Evolutionary conservation across 1,284 basidiomycete species (phyloP).

Genomic region (Fomitopsis palustris): DNA sequence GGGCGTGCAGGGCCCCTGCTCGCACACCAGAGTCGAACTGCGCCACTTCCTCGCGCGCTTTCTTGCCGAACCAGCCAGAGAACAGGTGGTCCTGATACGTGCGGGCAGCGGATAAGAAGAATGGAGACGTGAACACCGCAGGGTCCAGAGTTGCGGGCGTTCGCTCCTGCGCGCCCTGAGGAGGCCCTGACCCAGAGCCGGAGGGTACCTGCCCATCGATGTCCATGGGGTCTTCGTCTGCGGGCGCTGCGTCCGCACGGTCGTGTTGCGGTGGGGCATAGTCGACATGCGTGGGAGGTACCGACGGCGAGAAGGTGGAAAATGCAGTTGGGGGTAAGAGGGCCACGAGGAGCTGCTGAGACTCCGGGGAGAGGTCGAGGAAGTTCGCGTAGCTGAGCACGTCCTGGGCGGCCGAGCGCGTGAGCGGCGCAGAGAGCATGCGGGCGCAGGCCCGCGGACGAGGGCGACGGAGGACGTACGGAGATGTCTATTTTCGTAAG

Average conservation of each 20-base stretch:
- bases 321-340: conserved; percentile 53
- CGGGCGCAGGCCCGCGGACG: neutral
- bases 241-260: conserved; percentile 23
- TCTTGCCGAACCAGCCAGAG: conserved; percentile 45
- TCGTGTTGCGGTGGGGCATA: neutral
- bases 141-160: conserved; percentile 32
- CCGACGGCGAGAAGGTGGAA: conserved; percentile 28
- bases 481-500: conserved; percentile 48
- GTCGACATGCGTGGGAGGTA: conserved; percentile 42
- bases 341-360: conserved; percentile 35
- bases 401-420: conserved; percentile 34
- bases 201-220: conserved; percentile 2
- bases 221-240: conserved; percentile 24
- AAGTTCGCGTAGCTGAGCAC: conserved; percentile 49
- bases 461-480: conserved; percentile 34
- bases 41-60: conserved; percentile 39
- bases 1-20: conserved; percentile 43
- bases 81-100: conserved; percentile 61
- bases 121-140: conserved; percentile 45
- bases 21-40: conserved; percentile 40
- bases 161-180: neutral
- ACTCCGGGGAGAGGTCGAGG: conserved; percentile 43
- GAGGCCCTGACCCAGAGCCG: neutral
- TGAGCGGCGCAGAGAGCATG: neutral
- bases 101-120: conserved; percentile 49